These are phyloP conservation scores for Fermentozyma sake DNA, from an alignment of 1,139 yeast genomes.

Conservation along the genomic window DNA sequence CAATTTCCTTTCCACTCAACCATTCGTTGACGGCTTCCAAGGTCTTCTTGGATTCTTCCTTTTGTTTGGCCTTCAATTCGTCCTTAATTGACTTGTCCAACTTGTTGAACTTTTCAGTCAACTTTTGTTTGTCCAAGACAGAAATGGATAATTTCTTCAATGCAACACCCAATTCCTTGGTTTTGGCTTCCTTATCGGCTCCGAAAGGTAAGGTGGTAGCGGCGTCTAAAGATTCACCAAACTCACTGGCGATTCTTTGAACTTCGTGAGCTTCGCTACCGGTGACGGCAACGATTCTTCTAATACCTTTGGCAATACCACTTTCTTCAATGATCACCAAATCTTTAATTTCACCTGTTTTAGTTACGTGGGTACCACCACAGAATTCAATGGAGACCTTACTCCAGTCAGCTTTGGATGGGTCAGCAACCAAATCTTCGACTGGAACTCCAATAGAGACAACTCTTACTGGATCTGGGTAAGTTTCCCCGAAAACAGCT, in stretches of 20 bases:
- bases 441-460: constrained; percentile 93
- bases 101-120: constrained; percentile 68
- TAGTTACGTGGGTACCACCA: constrained; percentile 96
- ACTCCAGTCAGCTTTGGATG: constrained; percentile 70
- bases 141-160: constrained; percentile 81
- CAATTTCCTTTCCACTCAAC: constrained; percentile 43
- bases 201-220: constrained; percentile 61
- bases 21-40: constrained; percentile 73
- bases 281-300: constrained; percentile 96
- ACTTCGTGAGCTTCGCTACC: constrained; percentile 89
- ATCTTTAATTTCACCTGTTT: constrained; percentile 90
- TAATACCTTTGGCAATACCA: constrained; percentile 97
- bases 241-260: constrained; percentile 75
- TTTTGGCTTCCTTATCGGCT: constrained; percentile 65
- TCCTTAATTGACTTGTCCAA: constrained; percentile 87
- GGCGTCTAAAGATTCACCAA: constrained; percentile 53
- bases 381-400: constrained; percentile 87
- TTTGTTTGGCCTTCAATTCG: constrained; percentile 79
- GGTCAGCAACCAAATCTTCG: constrained; percentile 69
- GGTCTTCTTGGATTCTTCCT: constrained; percentile 80
- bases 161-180: constrained; percentile 80
- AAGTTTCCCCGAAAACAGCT: constrained; percentile 98
- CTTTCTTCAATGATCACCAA: constrained; percentile 87
- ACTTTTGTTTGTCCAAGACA: constrained; percentile 70
- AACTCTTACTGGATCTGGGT: constrained; percentile 98